phyloP scores from a whole-genome alignment of 192 early-diverging fungal species.

The Rhizophagus clarus region DNA sequence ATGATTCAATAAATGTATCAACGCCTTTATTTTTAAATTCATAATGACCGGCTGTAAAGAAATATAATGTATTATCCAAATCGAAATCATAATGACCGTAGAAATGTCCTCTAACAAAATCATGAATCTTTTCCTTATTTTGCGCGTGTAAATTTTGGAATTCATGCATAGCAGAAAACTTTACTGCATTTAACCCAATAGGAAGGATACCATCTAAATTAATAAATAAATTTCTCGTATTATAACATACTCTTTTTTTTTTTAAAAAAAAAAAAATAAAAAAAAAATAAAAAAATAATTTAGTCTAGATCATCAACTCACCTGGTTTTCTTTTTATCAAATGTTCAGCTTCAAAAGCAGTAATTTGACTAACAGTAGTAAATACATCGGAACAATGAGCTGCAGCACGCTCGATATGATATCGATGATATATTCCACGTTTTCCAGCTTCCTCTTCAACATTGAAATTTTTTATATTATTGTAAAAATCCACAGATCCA shows the following conservation, averaged over 20 bases:
- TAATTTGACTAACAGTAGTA: constrained; percentile 95
- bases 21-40: constrained; percentile 98
- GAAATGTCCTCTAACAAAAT: constrained; percentile 97
- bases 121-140: constrained; percentile 92
- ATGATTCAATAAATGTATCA: constrained; percentile 94
- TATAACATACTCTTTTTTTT: no score
- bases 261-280: constrained; percentile 14
- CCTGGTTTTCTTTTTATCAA: constrained; percentile 91
- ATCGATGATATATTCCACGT: constrained; percentile 96
- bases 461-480: constrained; percentile 89
- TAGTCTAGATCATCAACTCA: constrained; percentile 21
- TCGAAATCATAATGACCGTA: constrained; percentile 97
- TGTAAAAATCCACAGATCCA: constrained; percentile 96
- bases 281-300: background rate
- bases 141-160: constrained; percentile 97
- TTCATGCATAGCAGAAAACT: constrained; percentile 96
- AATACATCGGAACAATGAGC: constrained; percentile 98
- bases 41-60: constrained; percentile 96
- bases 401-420: constrained; percentile 94
- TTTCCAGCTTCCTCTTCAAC: constrained; percentile 96
- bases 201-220: constrained; percentile 87
- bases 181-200: constrained; percentile 95
- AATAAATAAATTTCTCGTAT: background rate
- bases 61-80: constrained; percentile 94
- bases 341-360: constrained; percentile 95